These are phyloP conservation scores for Inga leiocalycina DNA, from an alignment of 306 rosid genomes.

Conservation along the genomic window DNA sequence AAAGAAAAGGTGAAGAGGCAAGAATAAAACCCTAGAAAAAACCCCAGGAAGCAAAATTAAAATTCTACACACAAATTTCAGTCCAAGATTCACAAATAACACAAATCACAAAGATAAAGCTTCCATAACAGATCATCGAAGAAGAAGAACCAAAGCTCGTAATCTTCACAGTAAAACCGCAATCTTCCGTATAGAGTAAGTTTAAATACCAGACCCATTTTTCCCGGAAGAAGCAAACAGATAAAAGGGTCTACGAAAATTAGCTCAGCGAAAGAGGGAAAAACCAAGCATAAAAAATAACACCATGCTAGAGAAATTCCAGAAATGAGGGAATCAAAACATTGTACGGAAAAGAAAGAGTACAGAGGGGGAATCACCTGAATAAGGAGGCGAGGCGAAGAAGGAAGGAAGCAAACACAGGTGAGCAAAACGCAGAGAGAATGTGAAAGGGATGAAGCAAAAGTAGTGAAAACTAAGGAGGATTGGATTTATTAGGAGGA, in stretches of 20 bases:
- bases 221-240: constrained; percentile 22
- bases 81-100: not conserved
- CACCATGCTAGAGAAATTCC: constrained; percentile 21
- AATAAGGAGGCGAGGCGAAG: constrained; percentile 12
- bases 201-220: constrained; percentile 20
- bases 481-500: constrained; percentile 3
- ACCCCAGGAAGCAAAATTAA: constrained; percentile 15
- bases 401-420: not conserved
- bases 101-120: not conserved
- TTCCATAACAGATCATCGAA: constrained; percentile 17
- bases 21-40: constrained; percentile 42
- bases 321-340: constrained; percentile 26
- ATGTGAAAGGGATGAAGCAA: constrained; percentile 1
- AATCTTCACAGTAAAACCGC: constrained; percentile 36
- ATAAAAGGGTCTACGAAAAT: not conserved
- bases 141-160: constrained; percentile 22
- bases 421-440: not conserved
- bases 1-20: not conserved
- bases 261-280: constrained; percentile 19
- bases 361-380: constrained; percentile 36
- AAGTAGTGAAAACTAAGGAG: constrained; percentile 27
- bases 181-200: constrained; percentile 19
- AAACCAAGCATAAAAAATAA: constrained; percentile 17
- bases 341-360: not conserved
- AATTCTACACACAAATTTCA: constrained; percentile 11